These are phyloP conservation scores for Verticillium nonalfalfae DNA, from an alignment of 2,329 filamentous ascomycete genomes.

Conservation along the genomic window DNA sequence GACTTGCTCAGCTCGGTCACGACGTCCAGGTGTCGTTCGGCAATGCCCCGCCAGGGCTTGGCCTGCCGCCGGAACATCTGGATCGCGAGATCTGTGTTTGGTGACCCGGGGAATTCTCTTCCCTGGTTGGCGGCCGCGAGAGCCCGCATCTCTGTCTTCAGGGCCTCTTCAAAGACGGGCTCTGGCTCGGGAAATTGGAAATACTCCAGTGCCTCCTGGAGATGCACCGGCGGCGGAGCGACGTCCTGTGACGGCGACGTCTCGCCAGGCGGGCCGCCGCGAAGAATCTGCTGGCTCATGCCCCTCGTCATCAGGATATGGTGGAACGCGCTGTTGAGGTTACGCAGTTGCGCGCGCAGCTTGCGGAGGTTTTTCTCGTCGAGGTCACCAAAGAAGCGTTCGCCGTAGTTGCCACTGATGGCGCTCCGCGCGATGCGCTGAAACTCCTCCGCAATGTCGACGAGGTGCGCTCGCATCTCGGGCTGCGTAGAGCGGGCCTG, in stretches of 20 bases:
- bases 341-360: slow-evolving; percentile 18
- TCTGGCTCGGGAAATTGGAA: neutral
- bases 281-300: slow-evolving; percentile 1
- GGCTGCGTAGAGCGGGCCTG: slow-evolving; percentile 11
- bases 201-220: neutral
- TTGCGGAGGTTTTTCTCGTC: slow-evolving; percentile 13
- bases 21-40: slow-evolving; percentile 39
- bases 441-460: slow-evolving; percentile 16
- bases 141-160: slow-evolving; percentile 23
- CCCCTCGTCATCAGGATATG: slow-evolving; percentile 16
- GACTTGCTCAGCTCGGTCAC: slow-evolving; percentile 22
- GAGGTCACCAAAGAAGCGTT: slow-evolving; percentile 20
- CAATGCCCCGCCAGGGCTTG: slow-evolving; percentile 42
- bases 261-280: slow-evolving; percentile 1
- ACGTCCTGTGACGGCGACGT: neutral
- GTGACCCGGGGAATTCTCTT: slow-evolving; percentile 52
- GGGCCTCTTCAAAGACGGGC: slow-evolving; percentile 5
- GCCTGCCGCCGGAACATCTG: slow-evolving; percentile 56
- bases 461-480: slow-evolving; percentile 19
- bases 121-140: slow-evolving; percentile 33
- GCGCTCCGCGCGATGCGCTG: slow-evolving; percentile 17
- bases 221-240: neutral
- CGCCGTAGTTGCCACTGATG: slow-evolving; percentile 20
- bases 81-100: slow-evolving; percentile 51
- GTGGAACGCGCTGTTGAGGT: slow-evolving; percentile 13